Evolutionary conservation across 768 basidiomycete genomes (phyloP).

Genomic region (Phaeotremella skinneri): DNA sequence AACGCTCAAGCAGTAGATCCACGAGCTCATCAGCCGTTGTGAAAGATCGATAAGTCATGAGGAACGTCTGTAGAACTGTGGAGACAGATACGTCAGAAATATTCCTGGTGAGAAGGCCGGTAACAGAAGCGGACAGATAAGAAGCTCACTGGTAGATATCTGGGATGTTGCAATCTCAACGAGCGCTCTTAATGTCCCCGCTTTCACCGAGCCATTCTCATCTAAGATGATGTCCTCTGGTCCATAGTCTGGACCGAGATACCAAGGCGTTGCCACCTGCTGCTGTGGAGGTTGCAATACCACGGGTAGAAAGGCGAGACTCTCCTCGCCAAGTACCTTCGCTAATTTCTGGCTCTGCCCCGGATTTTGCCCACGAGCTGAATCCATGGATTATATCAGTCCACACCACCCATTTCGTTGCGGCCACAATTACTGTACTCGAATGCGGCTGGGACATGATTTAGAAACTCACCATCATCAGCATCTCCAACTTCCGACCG

Average conservation of each 20-base stretch:
- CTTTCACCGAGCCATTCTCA: conserved; percentile 76
- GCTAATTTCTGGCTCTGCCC: conserved; percentile 43
- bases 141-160: conserved; percentile 70
- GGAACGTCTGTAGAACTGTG: conserved; percentile 73
- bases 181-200: conserved; percentile 78
- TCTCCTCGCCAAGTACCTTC: conserved; percentile 48
- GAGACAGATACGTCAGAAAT: background rate
- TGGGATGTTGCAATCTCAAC: conserved; percentile 89
- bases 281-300: conserved; percentile 9
- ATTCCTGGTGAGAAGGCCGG: background rate
- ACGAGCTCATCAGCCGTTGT: conserved; percentile 78
- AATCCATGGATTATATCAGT: conserved; percentile 2
- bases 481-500: conserved; percentile 30
- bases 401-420: background rate
- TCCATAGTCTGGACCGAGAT: conserved; percentile 74
- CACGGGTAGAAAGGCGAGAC: conserved; percentile 12
- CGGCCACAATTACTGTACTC: background rate
- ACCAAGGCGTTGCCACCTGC: conserved; percentile 63
- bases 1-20: conserved; percentile 74
- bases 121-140: background rate
- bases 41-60: conserved; percentile 96
- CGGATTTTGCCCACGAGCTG: conserved; percentile 14
- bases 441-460: background rate
- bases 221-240: conserved; percentile 80
- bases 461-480: conserved; percentile 33